phyloP scores from a whole-genome alignment of 768 basidiomycete genomes.

The Termitomyces sp. region DNA sequence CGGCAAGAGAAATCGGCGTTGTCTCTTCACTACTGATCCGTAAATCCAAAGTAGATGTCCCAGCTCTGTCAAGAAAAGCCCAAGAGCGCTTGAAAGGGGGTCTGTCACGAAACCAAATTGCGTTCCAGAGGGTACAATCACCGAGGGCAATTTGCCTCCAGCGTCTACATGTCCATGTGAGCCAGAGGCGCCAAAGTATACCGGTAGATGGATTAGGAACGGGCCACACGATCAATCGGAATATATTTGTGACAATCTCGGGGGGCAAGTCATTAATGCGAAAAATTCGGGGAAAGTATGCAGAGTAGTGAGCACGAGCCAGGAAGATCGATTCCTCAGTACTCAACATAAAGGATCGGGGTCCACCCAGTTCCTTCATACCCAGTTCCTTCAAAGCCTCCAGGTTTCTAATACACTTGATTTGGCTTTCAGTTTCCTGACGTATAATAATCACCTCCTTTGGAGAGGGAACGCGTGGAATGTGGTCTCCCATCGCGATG shows the following conservation, averaged over 20 bases:
- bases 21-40: slow-evolving; percentile 43
- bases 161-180: slow-evolving; percentile 55
- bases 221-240: slow-evolving; percentile 58
- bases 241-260: slow-evolving; percentile 62
- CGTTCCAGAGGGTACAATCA: slow-evolving; percentile 56
- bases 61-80: slow-evolving; percentile 54
- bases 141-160: slow-evolving; percentile 46
- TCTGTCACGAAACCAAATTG: slow-evolving; percentile 55
- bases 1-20: slow-evolving; percentile 29
- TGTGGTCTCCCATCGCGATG: slow-evolving; percentile 10
- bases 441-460: slow-evolving; percentile 11
- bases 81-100: slow-evolving; percentile 46
- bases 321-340: slow-evolving; percentile 25
- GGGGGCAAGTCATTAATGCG: slow-evolving; percentile 56
- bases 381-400: slow-evolving; percentile 5
- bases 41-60: slow-evolving; percentile 50
- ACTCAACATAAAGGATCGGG: neutral
- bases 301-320: slow-evolving; percentile 26
- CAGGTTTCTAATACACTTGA: slow-evolving; percentile 9
- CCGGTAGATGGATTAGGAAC: slow-evolving; percentile 26
- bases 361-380: slow-evolving; percentile 1
- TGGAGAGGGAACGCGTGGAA: slow-evolving; percentile 14
- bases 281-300: slow-evolving; percentile 35
- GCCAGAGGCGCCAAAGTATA: slow-evolving; percentile 32
- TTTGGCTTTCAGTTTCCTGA: slow-evolving; percentile 12